Base-by-base conservation (phyloP, 1,284 basidiomycete species). In the Apiotrichum mycotoxinovorans region DNA sequence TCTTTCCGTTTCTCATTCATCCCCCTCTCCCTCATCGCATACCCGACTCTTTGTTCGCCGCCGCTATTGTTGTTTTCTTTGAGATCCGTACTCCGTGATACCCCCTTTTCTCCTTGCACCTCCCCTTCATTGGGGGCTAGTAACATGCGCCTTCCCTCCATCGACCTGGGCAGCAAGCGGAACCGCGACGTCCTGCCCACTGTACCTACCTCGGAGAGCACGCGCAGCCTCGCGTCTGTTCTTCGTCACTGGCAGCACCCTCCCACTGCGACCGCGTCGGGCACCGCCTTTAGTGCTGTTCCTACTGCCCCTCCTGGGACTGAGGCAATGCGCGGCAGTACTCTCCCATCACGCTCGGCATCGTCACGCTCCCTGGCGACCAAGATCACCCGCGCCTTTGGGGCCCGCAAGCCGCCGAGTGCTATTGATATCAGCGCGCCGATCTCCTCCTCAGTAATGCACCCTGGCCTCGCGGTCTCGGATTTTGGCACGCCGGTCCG, bases 341-440 rank as follows among this genome's bases (percentile, higher is more conserved):
- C 40, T 22, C 40, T 41, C 3, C 20, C 40, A 3, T 10, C 20
- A 15, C 20, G n/a, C 40, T 51, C 46, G 15, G 5, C 9, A 12
- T 41, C 33, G 41, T 43, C 51, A 3, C 42, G 33, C 30, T 54
- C 52, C 4, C 37, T 59, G 14, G 35, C 45, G 12, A 22, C 48
- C 33, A 55, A 52, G 45, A n/a, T 59, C 41, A 37, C 50, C 5
- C 44, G 53, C 26, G 52, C 57, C 17, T 49, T 59, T 26, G 26
- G 2, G 17, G 2, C 25, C 5, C 41, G 22, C 47, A 27, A 18
- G 34, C 15, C 35, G 23, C 2, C 15, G 12, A 25, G 25, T 23
- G 7, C 25, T 18, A 5, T 38, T 15, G 49, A 51, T 23, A 51
- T 51, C n/a, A 41, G 37, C 18, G 49, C 49, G 12, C 49, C 49